Base-by-base conservation (phyloP, 2,329 filamentous ascomycete species). In the Colletotrichum simmondsii region DNA sequence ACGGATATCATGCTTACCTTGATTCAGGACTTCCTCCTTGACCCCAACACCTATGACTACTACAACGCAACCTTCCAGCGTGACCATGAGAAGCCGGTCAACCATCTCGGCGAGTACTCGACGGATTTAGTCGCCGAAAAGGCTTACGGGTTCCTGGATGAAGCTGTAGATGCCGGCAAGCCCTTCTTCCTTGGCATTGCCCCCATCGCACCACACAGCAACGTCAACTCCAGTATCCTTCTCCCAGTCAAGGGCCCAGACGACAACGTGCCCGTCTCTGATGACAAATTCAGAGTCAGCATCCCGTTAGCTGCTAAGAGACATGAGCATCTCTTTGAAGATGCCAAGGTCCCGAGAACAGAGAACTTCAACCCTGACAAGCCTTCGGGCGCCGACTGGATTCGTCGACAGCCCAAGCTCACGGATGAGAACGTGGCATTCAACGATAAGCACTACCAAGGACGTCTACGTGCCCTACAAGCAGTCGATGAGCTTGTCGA, bases 41-140 rank as follows among this genome's bases (percentile, higher is more conserved):
- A 94, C 73, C 92, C 92, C 0, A 88, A 86, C 75, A 94, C 92
- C 0, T 94, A 94, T 77, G 84, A 88, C 32, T 94, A 94, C 77
- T 85, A 91, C 30, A 93, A 94, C 77, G 85, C 89, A 2, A 91
- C 87, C 5, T 92, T 91, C 78, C 88, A 92, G 73, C 85, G 89
- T 11, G 92, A 94, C 75, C 81, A 84, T 0, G 86, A 90, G 1
- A 68, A 68, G 1, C 83, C 83, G 0, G 76, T 79, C 19, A 83
- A 80, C 68, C 82, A 82, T 84, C 0, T 92, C 42, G 78, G 78
- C 10, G 57, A 81, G 37, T 80, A 85, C 75, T 80, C 83, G 54
- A 85, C 87, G 2, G 92, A 94, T 75, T 81, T 94, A 7, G 84
- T 93, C 16, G 86, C 89, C 0, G 77, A 87, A 4, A 90, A 92